phyloP scores from a whole-genome alignment of 495 filamentous ascomycete genomes.

The Lasiosphaeris hirsuta region DNA sequence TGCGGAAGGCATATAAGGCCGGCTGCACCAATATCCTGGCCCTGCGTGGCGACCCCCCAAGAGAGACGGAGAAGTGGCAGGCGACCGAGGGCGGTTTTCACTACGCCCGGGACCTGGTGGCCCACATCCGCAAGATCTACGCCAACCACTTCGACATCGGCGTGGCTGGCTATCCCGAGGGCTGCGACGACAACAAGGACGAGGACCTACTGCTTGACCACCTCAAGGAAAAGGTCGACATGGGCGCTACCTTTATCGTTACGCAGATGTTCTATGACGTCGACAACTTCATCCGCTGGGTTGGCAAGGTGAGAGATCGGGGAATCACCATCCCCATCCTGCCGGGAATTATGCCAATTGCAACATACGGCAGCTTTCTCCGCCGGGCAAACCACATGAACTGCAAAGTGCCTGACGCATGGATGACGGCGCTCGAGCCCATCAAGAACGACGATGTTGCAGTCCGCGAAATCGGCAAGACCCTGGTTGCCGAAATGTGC shows the following conservation, averaged over 20 bases:
- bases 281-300: slow-evolving; percentile 91
- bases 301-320: slow-evolving; percentile 72
- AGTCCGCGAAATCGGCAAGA: slow-evolving; percentile 86
- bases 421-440: slow-evolving; percentile 80
- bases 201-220: slow-evolving; percentile 83
- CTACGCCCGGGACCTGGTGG: slow-evolving; percentile 91
- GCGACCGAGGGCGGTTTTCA: slow-evolving; percentile 79
- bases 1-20: slow-evolving; percentile 85
- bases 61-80: slow-evolving; percentile 92
- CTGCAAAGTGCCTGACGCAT: slow-evolving; percentile 72
- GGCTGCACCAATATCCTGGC: slow-evolving; percentile 98
- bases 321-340: slow-evolving; percentile 91
- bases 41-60: slow-evolving; percentile 88
- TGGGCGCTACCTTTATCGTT: slow-evolving; percentile 87
- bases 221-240: slow-evolving; percentile 96
- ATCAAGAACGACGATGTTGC: slow-evolving; percentile 95
- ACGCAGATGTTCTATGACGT: slow-evolving; percentile 99
- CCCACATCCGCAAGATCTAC: slow-evolving; percentile 85
- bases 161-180: slow-evolving; percentile 96
- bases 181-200: slow-evolving; percentile 87
- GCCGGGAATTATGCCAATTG: slow-evolving; percentile 98
- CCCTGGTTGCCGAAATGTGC: slow-evolving; percentile 89
- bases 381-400: slow-evolving; percentile 87
- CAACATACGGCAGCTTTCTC: slow-evolving; percentile 88
- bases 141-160: slow-evolving; percentile 97